Conservation (phyloP, 768 basidiomycete species). For the Termitomyces sp. region DNA sequence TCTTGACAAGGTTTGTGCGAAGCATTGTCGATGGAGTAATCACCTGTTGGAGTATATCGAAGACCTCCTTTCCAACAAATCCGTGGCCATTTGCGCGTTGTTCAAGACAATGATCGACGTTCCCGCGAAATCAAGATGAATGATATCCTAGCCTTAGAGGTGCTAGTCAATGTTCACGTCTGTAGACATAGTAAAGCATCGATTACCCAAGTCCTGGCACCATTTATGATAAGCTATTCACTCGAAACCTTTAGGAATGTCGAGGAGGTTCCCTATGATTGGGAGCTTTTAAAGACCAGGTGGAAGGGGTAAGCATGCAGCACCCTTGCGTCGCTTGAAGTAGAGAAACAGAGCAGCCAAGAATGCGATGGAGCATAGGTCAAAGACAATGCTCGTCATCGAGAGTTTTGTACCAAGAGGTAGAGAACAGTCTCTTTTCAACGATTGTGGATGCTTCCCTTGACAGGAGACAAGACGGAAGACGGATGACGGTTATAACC, state of each 20-base stretch:
- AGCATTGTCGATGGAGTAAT: not conserved
- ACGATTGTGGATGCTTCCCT: not conserved
- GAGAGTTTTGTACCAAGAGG: not conserved
- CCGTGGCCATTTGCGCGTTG: conserved; percentile 19
- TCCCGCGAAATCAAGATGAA: conserved; percentile 22
- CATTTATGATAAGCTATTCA: not conserved
- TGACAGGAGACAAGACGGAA: no score
- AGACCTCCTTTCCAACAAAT: conserved; percentile 24
- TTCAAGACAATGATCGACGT: conserved; percentile 23
- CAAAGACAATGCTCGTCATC: not conserved
- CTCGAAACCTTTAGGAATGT: not conserved
- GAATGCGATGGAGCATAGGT: not conserved
- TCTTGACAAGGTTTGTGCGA: not conserved
- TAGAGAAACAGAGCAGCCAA: not conserved
- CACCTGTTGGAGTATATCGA: conserved; percentile 19
- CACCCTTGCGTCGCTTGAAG: not conserved
- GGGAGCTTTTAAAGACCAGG: not conserved
- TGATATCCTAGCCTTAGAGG: conserved; percentile 20
- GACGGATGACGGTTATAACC: no score
- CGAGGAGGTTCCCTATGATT: conserved; percentile 1
- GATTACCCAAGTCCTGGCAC: not conserved
- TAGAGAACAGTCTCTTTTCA: not conserved
- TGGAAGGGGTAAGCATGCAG: not conserved
- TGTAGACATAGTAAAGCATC: not conserved
- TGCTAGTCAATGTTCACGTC: not conserved